These are phyloP conservation scores for Phytophthora sp. DNA, from an alignment of 352 stramenopile species.

Conservation along the genomic window DNA sequence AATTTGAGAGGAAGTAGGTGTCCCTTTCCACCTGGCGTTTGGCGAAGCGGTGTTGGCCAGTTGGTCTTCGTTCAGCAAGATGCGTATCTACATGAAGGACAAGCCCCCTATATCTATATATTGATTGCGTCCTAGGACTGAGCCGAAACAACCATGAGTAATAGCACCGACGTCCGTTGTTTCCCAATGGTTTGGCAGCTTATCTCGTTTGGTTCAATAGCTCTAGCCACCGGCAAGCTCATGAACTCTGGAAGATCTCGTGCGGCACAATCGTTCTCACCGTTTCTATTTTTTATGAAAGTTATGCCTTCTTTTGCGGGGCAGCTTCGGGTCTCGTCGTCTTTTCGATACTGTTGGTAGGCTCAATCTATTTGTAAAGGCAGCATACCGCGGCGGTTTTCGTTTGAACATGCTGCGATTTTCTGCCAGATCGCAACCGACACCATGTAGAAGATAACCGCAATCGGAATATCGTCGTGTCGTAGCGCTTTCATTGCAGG, in stretches of 20 bases:
- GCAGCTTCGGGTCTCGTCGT: not conserved
- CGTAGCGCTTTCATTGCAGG: not conserved
- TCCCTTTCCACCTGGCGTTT: too few species aligned
- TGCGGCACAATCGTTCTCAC: conserved; percentile 13
- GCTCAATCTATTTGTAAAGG: conserved; percentile 1
- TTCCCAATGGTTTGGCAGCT: conserved; percentile 24
- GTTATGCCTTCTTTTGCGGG: not conserved
- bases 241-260: conserved; percentile 6
- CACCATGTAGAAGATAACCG: conserved; percentile 26
- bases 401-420: conserved; percentile 19
- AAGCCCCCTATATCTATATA: conserved; percentile 27
- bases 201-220: conserved; percentile 20
- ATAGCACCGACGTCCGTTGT: conserved; percentile 10
- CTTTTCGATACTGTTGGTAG: conserved; percentile 10
- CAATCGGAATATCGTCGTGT: conserved; percentile 2
- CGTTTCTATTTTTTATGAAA: conserved; percentile 10
- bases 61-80: too few species aligned
- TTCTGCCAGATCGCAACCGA: conserved; percentile 23
- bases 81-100: too few species aligned
- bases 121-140: conserved; percentile 6
- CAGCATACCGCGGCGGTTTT: conserved; percentile 18
- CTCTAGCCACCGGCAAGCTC: not conserved
- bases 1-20: too few species aligned
- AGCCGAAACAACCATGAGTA: conserved; percentile 17
- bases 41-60: too few species aligned